phyloP scores from a whole-genome alignment of 192 early-diverging fungal species.

The Linderina pennispora region DNA sequence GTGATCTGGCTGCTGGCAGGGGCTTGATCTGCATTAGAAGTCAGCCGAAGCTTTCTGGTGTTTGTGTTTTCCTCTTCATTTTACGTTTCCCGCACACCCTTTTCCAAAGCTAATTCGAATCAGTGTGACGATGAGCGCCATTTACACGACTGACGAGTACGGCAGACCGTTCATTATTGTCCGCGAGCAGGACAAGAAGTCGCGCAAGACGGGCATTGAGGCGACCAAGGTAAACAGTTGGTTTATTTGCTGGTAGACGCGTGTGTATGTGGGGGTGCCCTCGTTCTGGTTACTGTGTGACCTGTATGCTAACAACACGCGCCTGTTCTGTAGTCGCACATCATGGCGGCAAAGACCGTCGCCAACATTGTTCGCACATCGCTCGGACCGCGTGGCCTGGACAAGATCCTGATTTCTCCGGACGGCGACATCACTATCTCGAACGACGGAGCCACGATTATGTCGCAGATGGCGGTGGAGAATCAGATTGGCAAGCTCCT shows the following conservation, averaged over 20 bases:
- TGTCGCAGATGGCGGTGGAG: constrained; percentile 96
- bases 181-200: constrained; percentile 91
- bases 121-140: constrained; percentile 55
- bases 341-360: constrained; percentile 95
- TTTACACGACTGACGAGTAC: constrained; percentile 96
- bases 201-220: constrained; percentile 83
- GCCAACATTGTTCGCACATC: constrained; percentile 98
- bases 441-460: constrained; percentile 99
- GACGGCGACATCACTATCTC: constrained; percentile 99
- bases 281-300: no score
- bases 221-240: constrained; percentile 94
- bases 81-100: neutral
- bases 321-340: constrained; percentile 73
- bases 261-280: no score
- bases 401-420: constrained; percentile 99
- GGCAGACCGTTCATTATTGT: constrained; percentile 98
- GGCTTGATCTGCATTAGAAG: no score
- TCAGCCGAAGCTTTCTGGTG: no score
- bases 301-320: no score
- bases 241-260: no score
- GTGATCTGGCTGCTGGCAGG: no score
- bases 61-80: neutral
- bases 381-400: constrained; percentile 94
- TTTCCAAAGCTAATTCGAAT: neutral
- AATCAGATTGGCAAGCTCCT: constrained; percentile 99